Percentiles rank a stretch among this genome's conserved stretches.
Conservation (phyloP, 2,329 filamentous ascomycete species). For the Mollisia scopiformis region DNA sequence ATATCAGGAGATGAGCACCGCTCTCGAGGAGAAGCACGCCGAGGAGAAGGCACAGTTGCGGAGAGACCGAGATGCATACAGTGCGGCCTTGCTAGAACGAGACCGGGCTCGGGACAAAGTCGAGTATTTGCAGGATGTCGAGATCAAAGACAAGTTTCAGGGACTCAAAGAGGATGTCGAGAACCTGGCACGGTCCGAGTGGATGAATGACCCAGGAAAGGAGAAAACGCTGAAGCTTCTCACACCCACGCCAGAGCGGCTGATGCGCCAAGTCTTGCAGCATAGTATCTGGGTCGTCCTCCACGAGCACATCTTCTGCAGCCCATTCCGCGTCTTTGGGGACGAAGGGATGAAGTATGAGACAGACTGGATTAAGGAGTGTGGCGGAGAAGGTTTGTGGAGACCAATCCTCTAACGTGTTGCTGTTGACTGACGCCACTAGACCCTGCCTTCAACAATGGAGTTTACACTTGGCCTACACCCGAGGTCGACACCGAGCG, state of each 20-base stretch:
- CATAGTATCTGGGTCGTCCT: conserved; percentile 18
- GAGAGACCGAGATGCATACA: conserved; percentile 5
- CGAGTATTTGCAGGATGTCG: conserved; percentile 2
- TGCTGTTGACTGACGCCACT: background rate
- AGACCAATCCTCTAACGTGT: background rate
- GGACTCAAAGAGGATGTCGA: conserved; percentile 6
- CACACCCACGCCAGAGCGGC: background rate
- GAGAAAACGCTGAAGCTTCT: background rate
- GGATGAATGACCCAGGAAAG: conserved; percentile 10
- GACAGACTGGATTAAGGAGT: background rate
- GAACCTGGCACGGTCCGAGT: conserved; percentile 7
- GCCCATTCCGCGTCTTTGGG: conserved; percentile 21
- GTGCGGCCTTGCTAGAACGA: conserved; percentile 8
- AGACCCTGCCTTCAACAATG: conserved; percentile 5
- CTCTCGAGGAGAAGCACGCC: background rate
- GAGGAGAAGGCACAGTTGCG: background rate
- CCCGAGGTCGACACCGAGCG: conserved; percentile 12
- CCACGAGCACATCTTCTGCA: conserved; percentile 21
- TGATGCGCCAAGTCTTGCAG: conserved; percentile 16
- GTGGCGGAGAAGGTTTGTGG: background rate
- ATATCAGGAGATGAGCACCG: background rate
- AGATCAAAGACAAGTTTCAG: conserved; percentile 9
- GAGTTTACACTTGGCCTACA: conserved; percentile 13
- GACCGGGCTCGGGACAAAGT: conserved; percentile 11
- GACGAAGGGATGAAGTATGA: conserved; percentile 18